Percentiles rank a stretch among this genome's conserved stretches.
These are phyloP conservation scores for Medicago arabica DNA, from an alignment of 306 rosid genomes.

Conservation along the genomic window DNA sequence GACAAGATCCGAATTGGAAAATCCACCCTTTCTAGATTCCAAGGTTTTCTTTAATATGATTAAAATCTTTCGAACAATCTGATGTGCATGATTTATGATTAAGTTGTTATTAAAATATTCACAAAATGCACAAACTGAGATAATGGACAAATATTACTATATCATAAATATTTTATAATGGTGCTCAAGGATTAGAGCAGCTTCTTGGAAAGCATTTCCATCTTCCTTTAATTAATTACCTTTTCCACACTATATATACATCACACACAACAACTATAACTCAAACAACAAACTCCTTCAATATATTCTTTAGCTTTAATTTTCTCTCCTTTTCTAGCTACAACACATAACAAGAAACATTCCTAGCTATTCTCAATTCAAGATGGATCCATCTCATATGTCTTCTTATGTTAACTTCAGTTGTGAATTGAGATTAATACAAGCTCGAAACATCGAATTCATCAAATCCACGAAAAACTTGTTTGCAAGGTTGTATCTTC, in stretches of 20 bases:
- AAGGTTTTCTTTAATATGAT: constrained; percentile 40
- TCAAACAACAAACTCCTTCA: background rate
- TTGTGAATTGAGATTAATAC: constrained; percentile 61
- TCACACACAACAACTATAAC: background rate
- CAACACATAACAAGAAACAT: background rate
- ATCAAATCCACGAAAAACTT: constrained; percentile 46
- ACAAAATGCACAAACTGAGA: no score
- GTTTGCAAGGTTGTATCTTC: constrained; percentile 64
- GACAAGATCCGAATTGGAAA: constrained; percentile 40
- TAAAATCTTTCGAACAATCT: constrained; percentile 50
- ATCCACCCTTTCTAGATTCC: constrained; percentile 54
- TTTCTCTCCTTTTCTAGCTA: background rate
- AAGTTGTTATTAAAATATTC: constrained; percentile 14
- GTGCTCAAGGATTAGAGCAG: no score
- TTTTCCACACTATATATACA: background rate
- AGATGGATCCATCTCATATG: background rate
- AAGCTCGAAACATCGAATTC: constrained; percentile 52
- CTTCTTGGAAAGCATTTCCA: constrained; percentile 27
- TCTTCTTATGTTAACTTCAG: constrained; percentile 24
- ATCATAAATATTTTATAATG: no score
- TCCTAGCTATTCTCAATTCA: background rate
- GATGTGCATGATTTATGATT: constrained; percentile 9
- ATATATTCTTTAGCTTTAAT: background rate
- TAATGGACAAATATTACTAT: no score
- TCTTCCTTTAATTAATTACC: background rate